Evolutionary conservation across 768 basidiomycete genomes (phyloP).

Genomic region (Boletellus ananiceps): DNA sequence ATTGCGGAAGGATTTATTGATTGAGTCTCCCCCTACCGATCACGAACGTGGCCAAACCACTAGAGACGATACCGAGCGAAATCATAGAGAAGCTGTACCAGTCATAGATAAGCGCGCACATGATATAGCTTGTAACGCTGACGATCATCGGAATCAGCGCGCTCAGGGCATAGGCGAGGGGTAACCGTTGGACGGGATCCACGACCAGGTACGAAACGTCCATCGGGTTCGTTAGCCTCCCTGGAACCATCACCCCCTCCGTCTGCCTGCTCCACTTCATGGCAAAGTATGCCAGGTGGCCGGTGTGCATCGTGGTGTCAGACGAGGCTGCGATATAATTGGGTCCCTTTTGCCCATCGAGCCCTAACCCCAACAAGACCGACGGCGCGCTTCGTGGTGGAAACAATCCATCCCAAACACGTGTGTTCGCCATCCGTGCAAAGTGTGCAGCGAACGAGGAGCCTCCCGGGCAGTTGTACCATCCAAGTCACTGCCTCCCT

Average conservation of each 20-base stretch:
- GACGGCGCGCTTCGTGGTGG: too few species aligned
- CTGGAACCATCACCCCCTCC: slow-evolving; percentile 9
- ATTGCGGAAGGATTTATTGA: too few species aligned
- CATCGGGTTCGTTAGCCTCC: slow-evolving; percentile 20
- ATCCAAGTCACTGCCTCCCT: slow-evolving; percentile 33
- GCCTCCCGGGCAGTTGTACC: slow-evolving; percentile 35
- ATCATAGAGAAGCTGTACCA: slow-evolving; percentile 32
- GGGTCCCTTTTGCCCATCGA: too few species aligned
- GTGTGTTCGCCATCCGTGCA: too few species aligned
- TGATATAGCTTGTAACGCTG: slow-evolving; percentile 17
- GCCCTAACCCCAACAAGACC: too few species aligned
- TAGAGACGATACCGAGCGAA: slow-evolving; percentile 25
- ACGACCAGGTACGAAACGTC: slow-evolving; percentile 15
- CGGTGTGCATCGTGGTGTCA: slow-evolving; percentile 18
- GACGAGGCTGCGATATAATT: slow-evolving; percentile 22
- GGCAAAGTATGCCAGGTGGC: slow-evolving; percentile 21
- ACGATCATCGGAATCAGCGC: slow-evolving; percentile 21
- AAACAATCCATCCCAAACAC: slow-evolving; percentile 22
- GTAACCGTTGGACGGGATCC: slow-evolving; percentile 1
- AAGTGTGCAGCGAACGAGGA: slow-evolving; percentile 18
- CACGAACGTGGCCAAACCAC: slow-evolving; percentile 24
- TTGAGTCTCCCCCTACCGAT: slow-evolving; percentile 24
- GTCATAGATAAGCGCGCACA: slow-evolving; percentile 22
- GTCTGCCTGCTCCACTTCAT: slow-evolving; percentile 11
- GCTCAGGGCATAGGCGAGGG: background rate